Conservation (phyloP, 2,329 filamentous ascomycete species). For the Nothopassalora personata region DNA sequence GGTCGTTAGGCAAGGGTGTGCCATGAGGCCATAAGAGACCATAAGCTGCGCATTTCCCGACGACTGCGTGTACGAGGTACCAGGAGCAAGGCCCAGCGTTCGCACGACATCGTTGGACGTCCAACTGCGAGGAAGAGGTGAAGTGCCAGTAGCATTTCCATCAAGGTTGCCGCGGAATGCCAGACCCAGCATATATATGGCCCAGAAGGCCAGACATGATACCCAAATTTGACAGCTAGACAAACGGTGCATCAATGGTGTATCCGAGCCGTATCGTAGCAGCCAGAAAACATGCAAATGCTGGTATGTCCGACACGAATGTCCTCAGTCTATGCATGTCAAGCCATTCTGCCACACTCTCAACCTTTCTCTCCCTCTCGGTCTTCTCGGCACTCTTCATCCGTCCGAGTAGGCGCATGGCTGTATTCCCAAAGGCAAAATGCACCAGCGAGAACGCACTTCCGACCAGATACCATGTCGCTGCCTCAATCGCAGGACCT, state of each 20-base stretch:
- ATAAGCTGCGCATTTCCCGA: background rate
- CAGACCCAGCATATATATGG: background rate
- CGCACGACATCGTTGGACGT: background rate
- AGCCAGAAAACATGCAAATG: conserved; percentile 1
- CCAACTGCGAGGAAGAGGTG: background rate
- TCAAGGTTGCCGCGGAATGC: background rate
- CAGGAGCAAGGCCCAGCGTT: background rate
- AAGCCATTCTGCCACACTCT: conserved; percentile 3
- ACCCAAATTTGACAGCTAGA: background rate
- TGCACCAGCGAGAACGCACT: background rate
- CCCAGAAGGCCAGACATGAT: background rate
- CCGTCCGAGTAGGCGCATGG: background rate
- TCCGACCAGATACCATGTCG: conserved; percentile 2
- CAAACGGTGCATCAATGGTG: background rate
- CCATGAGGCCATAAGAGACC: background rate
- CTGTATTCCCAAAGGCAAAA: background rate
- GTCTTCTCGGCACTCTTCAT: background rate
- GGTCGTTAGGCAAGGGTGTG: background rate
- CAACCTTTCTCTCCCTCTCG: background rate
- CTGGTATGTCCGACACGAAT: background rate
- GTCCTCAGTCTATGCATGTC: conserved; percentile 1
- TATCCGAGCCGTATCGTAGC: background rate
- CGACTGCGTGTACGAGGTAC: background rate
- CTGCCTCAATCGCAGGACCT: background rate
- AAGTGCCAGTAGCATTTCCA: background rate